Conservation (phyloP, 2,329 filamentous ascomycete species). For the Colletotrichum euphorbiae region DNA sequence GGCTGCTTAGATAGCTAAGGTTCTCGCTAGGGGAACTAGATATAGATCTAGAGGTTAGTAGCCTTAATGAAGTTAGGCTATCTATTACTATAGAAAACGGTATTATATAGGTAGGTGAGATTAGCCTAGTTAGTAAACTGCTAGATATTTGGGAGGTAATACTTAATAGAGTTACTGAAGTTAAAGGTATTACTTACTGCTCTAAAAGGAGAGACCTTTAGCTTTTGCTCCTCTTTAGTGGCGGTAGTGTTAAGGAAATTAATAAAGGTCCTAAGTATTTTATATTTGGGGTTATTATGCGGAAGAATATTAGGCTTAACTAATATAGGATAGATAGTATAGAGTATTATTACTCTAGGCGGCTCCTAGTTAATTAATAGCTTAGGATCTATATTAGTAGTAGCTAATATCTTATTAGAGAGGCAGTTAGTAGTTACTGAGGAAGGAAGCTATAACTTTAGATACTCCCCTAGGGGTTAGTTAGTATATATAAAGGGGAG, state of each 20-base stretch:
- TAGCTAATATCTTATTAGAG: too few relatives aligned
- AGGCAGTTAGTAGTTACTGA: too few relatives aligned
- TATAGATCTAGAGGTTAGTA: background rate
- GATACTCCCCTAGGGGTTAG: too few relatives aligned
- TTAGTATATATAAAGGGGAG: too few relatives aligned
- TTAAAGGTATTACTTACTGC: too few relatives aligned
- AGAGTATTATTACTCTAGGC: background rate
- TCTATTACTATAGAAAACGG: background rate
- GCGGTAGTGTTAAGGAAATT: slow-evolving; percentile 8
- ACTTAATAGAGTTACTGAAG: too few relatives aligned
- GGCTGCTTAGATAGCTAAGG: background rate
- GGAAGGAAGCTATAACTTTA: too few relatives aligned
- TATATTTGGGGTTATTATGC: background rate
- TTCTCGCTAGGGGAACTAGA: background rate
- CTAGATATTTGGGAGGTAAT: background rate
- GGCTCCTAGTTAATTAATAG: too few relatives aligned
- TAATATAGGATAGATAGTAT: background rate
- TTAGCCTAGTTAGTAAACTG: background rate
- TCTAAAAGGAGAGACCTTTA: background rate
- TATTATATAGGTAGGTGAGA: background rate
- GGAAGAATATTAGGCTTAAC: background rate
- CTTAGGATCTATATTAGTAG: too few relatives aligned
- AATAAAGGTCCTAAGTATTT: background rate
- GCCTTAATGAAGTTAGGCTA: too few relatives aligned
- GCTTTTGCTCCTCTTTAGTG: background rate